Conservation (phyloP, 768 basidiomycete species). For the Steccherinum ochraceum region DNA sequence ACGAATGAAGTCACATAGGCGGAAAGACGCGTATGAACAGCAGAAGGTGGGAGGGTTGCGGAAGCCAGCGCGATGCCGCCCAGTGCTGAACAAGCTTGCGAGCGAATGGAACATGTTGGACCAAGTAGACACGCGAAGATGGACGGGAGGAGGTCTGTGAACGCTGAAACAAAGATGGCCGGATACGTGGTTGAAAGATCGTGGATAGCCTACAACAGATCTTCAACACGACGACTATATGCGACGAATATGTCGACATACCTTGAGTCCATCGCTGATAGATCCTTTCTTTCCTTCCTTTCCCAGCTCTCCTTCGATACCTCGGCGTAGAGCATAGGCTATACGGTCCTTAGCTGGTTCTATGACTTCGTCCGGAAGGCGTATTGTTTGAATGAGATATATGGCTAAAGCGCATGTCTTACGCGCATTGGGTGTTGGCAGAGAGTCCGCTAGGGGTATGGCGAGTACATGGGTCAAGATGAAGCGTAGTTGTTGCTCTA, state of each 20-base stretch:
- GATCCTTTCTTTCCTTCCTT: conserved; percentile 89
- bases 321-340: conserved; percentile 64
- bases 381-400: conserved; percentile 66
- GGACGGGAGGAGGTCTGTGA: conserved; percentile 52
- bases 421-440: conserved; percentile 81
- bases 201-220: conserved; percentile 53
- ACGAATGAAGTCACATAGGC: conserved; percentile 41
- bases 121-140: conserved; percentile 60
- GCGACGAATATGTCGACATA: conserved; percentile 22
- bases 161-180: conserved; percentile 60
- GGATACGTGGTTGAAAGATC: conserved; percentile 63
- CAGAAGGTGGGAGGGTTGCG: conserved; percentile 39
- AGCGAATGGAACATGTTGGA: conserved; percentile 55
- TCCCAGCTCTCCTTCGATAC: conserved; percentile 77
- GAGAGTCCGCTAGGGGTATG: conserved; percentile 59
- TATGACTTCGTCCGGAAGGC: conserved; percentile 57
- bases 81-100: conserved; percentile 71
- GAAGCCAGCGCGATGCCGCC: conserved; percentile 59
- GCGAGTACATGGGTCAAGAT: conserved; percentile 62
- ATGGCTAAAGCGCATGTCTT: conserved; percentile 79
- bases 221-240: conserved; percentile 7
- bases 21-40: conserved; percentile 49
- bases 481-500: conserved; percentile 52
- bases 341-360: conserved; percentile 61
- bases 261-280: conserved; percentile 72